phyloP scores from a whole-genome alignment of 2,329 filamentous ascomycete genomes.

The Aspergillus awamori region DNA sequence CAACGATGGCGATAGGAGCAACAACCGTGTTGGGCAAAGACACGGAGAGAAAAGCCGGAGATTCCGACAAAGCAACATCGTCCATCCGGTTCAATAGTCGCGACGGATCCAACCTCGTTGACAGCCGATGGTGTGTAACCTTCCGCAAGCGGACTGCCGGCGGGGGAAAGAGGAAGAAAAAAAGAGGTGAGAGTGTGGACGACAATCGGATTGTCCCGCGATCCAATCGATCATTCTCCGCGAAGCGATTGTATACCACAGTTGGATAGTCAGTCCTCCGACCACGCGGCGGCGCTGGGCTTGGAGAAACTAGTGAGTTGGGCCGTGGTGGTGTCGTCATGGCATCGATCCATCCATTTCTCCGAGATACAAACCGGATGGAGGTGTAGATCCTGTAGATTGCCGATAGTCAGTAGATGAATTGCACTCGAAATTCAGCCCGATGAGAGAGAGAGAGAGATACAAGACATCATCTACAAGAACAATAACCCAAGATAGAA shows the following conservation, averaged over 20 bases:
- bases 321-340: not conserved
- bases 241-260: not conserved
- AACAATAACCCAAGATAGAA: not conserved
- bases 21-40: not conserved
- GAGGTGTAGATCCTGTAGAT: not conserved
- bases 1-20: not conserved
- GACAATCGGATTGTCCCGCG: constrained; percentile 7
- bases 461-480: no score
- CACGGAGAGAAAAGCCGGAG: not conserved
- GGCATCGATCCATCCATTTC: not conserved
- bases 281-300: not conserved
- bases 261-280: not conserved
- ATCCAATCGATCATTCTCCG: not conserved
- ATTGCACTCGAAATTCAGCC: no score
- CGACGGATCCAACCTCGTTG: constrained; percentile 1
- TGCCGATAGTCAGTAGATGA: no score
- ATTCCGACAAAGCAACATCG: not conserved
- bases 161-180: not conserved
- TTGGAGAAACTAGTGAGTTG: not conserved
- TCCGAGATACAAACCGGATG: not conserved
- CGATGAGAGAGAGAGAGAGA: no score
- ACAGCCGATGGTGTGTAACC: constrained; percentile 16
- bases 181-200: not conserved
- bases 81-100: not conserved
- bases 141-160: constrained; percentile 8